phyloP scores from a whole-genome alignment of 1,284 basidiomycete species.

The Vanrija sp. region DNA sequence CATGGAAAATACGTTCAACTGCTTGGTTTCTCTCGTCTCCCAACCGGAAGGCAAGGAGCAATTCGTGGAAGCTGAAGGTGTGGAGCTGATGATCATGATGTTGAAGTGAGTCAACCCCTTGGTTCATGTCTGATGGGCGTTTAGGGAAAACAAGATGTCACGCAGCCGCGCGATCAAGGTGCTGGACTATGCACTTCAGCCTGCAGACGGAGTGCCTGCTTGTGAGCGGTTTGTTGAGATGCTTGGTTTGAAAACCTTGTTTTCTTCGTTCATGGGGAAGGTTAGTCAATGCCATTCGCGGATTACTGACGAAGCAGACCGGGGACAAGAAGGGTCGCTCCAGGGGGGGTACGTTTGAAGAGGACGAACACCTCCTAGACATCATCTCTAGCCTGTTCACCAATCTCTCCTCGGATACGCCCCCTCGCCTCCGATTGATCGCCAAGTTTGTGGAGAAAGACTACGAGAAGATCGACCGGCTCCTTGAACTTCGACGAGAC shows the following conservation, averaged over 20 bases:
- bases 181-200: constrained; percentile 85
- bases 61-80: constrained; percentile 86
- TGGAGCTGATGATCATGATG: constrained; percentile 93
- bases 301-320: constrained; percentile 17
- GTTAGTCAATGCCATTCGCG: constrained; percentile 49
- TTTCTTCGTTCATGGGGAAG: constrained; percentile 90
- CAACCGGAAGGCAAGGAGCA: constrained; percentile 71
- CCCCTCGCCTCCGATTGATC: constrained; percentile 73
- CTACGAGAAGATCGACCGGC: constrained; percentile 89
- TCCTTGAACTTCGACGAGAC: constrained; percentile 78
- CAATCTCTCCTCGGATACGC: constrained; percentile 80
- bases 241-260: constrained; percentile 81
- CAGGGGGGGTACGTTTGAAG: constrained; percentile 62
- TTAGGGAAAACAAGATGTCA: constrained; percentile 75
- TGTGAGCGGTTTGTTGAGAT: constrained; percentile 86
- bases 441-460: constrained; percentile 88
- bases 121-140: neutral
- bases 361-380: constrained; percentile 80
- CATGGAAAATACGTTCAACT: constrained; percentile 94
- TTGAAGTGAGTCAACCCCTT: constrained; percentile 65
- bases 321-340: constrained; percentile 61
- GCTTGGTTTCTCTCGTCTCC: constrained; percentile 74
- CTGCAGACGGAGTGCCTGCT: constrained; percentile 64
- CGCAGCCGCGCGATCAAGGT: constrained; percentile 81
- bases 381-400: constrained; percentile 85